Base-by-base conservation (phyloP, 2,329 filamentous ascomycete genomes). In the Colletotrichum truncatum region DNA sequence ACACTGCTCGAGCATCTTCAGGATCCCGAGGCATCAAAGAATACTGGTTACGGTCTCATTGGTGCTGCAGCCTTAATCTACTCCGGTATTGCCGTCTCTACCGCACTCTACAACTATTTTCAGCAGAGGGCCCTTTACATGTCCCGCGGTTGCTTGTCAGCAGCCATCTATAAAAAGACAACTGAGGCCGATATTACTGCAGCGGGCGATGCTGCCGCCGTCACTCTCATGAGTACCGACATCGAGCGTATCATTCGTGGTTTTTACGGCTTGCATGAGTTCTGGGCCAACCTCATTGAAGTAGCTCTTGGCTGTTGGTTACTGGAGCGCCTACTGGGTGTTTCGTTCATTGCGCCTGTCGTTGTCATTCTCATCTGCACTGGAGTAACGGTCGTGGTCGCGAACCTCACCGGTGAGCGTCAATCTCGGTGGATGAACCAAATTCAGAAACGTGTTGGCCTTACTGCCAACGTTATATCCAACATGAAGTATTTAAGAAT, bases 181-280 rank as follows among this genome's bases (percentile, higher is more conserved):
- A 75, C 71, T 2, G 63, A 71, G 48, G 67, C 73, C n/a, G 70
- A 66, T 2, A 59, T 70, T 6, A 63, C 67, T 2, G 70, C 55
- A 1, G 66, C 68, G 0, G 71, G 71, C 2, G 74, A 79, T 46
- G 73, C 74, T 1, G 75, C 75, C 1, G 73, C 75, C 0, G 67
- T 79, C 9, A 80, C 78, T 0, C 64, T 80, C 10, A 80, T 80
- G 78, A 80, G 74, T 55, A 73, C 72, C 4, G 78, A 80, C 54
- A 68, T 77, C 4, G 78, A 80, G 53, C 72, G 74, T 12, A 74
- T 80, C 32, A 65, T 72, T 1, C 41, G 65, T 3, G 78, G 78
- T 0, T 70, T 76, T 14, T 55, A 70, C 2, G 41, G 55, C 4
- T 32, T 78, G 1, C 77, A 80, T 57, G 74, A 78, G 11, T 71